phyloP scores from a whole-genome alignment of 2,329 filamentous ascomycete genomes.

The Didymosphaeria variabile region DNA sequence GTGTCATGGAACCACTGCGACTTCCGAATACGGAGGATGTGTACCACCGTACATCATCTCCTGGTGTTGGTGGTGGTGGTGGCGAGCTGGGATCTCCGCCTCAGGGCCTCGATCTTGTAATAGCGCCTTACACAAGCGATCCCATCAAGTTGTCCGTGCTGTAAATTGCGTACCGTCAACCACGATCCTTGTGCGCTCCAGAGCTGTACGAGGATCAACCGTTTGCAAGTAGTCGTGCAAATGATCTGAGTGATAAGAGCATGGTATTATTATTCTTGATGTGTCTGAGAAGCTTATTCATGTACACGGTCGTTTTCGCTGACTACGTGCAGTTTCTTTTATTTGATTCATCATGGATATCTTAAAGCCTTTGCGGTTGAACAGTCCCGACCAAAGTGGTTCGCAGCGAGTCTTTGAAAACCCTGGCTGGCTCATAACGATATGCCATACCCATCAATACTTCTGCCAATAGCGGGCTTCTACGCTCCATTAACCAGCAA shows the following conservation, averaged over 20 bases:
- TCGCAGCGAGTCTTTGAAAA: neutral
- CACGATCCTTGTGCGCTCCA: neutral
- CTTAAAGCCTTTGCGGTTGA: neutral
- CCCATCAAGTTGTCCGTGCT: neutral
- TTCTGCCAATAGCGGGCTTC: neutral
- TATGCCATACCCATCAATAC: neutral
- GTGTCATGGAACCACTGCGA: neutral
- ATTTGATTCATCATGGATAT: neutral
- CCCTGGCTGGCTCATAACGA: neutral
- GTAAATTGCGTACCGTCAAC: neutral
- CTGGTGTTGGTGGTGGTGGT: neutral
- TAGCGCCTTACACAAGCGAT: neutral
- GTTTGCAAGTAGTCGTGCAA: neutral
- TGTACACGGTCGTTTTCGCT: neutral
- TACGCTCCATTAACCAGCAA: constrained; percentile 21
- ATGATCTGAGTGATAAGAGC: neutral
- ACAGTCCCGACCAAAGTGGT: neutral
- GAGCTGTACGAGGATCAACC: neutral
- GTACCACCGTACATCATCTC: neutral
- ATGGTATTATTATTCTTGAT: neutral
- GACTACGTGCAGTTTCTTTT: neutral
- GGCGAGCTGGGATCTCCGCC: neutral
- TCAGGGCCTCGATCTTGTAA: neutral
- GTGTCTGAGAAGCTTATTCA: neutral
- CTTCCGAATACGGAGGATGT: neutral